Evolutionary conservation across 1,139 yeast genomes (phyloP).

Genomic region (Nadsonia commutata): DNA sequence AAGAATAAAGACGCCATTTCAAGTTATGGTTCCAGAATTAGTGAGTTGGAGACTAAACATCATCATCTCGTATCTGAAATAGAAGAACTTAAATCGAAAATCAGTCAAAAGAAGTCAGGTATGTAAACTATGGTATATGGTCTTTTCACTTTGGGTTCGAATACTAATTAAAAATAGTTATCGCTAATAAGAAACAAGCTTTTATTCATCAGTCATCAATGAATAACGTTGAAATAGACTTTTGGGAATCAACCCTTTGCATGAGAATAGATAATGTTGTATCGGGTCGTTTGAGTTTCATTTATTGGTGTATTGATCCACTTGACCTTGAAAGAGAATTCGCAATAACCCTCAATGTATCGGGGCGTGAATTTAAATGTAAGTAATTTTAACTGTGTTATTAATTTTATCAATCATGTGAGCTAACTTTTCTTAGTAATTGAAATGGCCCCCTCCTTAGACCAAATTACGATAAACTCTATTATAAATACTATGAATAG

Average conservation of each 20-base stretch:
- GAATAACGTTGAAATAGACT: conserved; percentile 18
- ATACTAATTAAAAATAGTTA: conserved; percentile 10
- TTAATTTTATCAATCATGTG: not conserved
- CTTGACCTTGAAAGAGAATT: conserved; percentile 15
- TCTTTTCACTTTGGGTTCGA: conserved; percentile 8
- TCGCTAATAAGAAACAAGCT: conserved; percentile 11
- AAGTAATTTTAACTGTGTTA: not conserved
- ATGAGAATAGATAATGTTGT: conserved; percentile 17
- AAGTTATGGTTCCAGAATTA: conserved; percentile 12
- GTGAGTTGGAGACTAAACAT: conserved; percentile 12
- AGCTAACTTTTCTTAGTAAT: conserved; percentile 5
- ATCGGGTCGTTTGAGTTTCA: conserved; percentile 16
- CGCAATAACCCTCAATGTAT: conserved; percentile 16
- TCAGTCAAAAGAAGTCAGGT: conserved; percentile 10
- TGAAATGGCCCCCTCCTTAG: conserved; percentile 11
- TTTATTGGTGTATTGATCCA: conserved; percentile 18
- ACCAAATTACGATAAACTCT: conserved; percentile 7
- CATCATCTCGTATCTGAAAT: conserved; percentile 10
- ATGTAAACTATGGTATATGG: not conserved
- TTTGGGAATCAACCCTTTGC: conserved; percentile 21
- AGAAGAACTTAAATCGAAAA: conserved; percentile 7
- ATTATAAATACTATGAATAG: conserved; percentile 11
- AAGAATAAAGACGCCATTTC: conserved; percentile 9
- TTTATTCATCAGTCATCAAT: conserved; percentile 14
- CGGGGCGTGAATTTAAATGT: conserved; percentile 14